Evolutionary conservation across 805 yeast genomes (phyloP), one percentile per base, ranked within the genome.

Genomic region (Kluyveromyces nonfermentans): DNA sequence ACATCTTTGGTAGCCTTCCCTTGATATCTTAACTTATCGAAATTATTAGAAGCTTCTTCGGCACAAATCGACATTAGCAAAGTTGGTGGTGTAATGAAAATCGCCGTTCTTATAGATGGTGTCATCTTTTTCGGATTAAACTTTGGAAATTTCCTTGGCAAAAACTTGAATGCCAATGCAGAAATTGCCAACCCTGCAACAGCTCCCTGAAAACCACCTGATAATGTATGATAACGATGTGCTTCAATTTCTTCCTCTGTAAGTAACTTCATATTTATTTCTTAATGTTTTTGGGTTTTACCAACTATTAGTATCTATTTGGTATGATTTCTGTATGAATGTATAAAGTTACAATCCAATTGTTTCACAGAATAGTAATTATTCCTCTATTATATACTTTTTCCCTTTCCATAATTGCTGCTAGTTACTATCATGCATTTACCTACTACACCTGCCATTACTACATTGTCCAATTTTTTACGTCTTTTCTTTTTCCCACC

Each of bases 51-150:
- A 1, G 85, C 80, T 45, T 73, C 74, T 62, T 85, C 95, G 14
- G 86, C 89, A 48, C 67, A 68, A 40, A 84, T 78, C 3, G 83
- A 77, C 8, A 80, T 73, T 21, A 72, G 52, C 35, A 79, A 64
- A 2, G 82, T 74, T 28, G 85, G 81, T 12, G 95, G 94, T 31
- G 78, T 72, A 45, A 82, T 75, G 52, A 76, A 76, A 42, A 80
- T 61, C 6, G 86, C 85, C 2, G 90, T 78, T 50, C 73, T 72
- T 48, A 80, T 67, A 12, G 78, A 69, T 70, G 73, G 78, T n/a
- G 81, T 70, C 50, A 75, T 52, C 30, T 58, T 64, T 33, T 52
- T 50, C 18, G 67, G 66, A 30, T 60, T 54, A 53, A 74, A 65
- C 7, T 64, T 53, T 21, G 80, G 80, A 50, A 53, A 75, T 45